A percentile compares a stretch with the other conserved stretches of the same genome.
Conservation (phyloP, 192 early-diverging fungal species). For the Entophlyctis luteolus region DNA sequence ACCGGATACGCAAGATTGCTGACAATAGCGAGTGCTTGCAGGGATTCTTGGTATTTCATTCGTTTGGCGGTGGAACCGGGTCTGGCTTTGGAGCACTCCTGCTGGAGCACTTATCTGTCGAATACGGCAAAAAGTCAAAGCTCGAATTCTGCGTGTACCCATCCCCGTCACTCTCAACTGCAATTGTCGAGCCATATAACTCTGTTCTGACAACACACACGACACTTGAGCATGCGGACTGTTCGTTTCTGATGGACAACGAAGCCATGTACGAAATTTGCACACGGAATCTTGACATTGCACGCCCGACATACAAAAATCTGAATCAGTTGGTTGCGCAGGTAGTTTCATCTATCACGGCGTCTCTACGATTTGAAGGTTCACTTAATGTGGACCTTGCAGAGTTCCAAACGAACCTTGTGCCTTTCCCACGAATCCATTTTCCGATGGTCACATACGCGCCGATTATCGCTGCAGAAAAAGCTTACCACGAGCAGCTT, state of each 20-base stretch:
- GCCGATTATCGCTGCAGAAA: constrained; percentile 86
- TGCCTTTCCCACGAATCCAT: constrained; percentile 95
- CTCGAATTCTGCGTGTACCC: constrained; percentile 99
- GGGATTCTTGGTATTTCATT: constrained; percentile 99
- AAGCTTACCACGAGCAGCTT: constrained; percentile 95
- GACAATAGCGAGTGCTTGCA: constrained; percentile 98
- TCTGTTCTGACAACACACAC: constrained; percentile 99
- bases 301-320: constrained; percentile 94
- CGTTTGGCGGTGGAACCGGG: constrained; percentile 98
- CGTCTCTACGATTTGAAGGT: constrained; percentile 96
- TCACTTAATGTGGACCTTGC: constrained; percentile 98
- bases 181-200: constrained; percentile 98
- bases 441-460: constrained; percentile 98
- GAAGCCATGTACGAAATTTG: constrained; percentile 99
- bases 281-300: constrained; percentile 95
- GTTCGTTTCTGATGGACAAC: constrained; percentile 99
- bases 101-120: constrained; percentile 94
- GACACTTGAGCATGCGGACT: constrained; percentile 97
- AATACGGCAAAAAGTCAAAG: constrained; percentile 99
- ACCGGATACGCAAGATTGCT: constrained; percentile 94
- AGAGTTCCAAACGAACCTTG: constrained; percentile 99
- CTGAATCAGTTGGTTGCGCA: constrained; percentile 97
- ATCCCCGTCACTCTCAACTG: constrained; percentile 93
- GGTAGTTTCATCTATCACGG: constrained; percentile 98
- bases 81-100: constrained; percentile 98